These are phyloP conservation scores for Carex pumila DNA, from an alignment of 176 grass and related monocot genomes.

Conservation along the genomic window DNA sequence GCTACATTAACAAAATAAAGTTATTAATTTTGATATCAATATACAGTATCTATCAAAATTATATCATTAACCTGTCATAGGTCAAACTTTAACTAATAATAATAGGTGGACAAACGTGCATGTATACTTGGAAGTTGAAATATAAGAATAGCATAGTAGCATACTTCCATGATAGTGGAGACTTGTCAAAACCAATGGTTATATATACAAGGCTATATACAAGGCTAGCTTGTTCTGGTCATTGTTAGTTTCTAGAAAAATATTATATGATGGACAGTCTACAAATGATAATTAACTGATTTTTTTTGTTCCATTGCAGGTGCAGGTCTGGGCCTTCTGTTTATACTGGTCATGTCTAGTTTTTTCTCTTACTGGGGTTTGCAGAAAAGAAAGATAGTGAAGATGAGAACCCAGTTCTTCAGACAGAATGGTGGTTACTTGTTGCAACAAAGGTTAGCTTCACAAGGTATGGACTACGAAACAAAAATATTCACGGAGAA, in stretches of 20 bases:
- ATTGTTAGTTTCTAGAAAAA: not conserved
- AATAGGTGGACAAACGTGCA: too few species aligned
- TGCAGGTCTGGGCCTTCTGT: not conserved
- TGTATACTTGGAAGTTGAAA: too few species aligned
- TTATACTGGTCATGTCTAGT: not conserved
- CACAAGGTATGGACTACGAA: not conserved
- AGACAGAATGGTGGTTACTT: slow-evolving; percentile 9
- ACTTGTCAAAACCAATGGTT: not conserved
- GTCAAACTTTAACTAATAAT: too few species aligned
- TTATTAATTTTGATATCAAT: too few species aligned
- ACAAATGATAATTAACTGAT: not conserved
- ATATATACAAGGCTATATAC: not conserved
- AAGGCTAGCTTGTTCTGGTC: too few species aligned
- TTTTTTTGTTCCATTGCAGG: slow-evolving; percentile 3
- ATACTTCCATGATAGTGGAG: not conserved
- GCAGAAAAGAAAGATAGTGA: slow-evolving; percentile 4
- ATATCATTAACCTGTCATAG: not conserved
- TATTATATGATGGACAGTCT: not conserved
- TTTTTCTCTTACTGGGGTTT: not conserved
- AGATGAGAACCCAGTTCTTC: slow-evolving; percentile 6
- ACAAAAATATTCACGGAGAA: slow-evolving; percentile 5
- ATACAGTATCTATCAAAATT: not conserved
- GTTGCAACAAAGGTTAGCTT: slow-evolving; percentile 6
- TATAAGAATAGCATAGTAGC: too few species aligned
- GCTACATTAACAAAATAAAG: too few species aligned